Evolutionary conservation across 2,329 filamentous ascomycete species (phyloP).

Genomic region (Monilinia fructicola): DNA sequence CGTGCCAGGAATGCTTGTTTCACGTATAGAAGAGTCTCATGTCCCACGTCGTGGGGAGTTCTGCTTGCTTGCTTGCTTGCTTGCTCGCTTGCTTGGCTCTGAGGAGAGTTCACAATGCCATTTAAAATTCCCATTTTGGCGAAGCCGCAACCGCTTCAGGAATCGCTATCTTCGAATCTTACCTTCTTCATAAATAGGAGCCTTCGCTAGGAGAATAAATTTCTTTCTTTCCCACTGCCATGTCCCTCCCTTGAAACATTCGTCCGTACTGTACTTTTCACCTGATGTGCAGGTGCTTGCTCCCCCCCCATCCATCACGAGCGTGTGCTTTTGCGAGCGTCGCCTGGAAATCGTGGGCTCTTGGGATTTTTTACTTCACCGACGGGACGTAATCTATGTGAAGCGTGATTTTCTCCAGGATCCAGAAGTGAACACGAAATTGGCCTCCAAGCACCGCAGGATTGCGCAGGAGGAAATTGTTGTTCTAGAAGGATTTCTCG

Average conservation of each 20-base stretch:
- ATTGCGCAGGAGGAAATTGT: not conserved
- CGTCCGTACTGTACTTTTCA: too few species aligned
- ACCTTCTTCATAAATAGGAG: not conserved
- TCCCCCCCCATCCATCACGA: not conserved
- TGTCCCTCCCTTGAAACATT: not conserved
- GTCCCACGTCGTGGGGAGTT: not conserved
- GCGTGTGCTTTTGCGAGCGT: not conserved
- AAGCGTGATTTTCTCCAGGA: conserved; percentile 4
- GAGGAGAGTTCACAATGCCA: not conserved
- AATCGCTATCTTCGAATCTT: conserved; percentile 7
- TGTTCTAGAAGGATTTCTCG: conserved; percentile 2
- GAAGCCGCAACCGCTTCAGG: not conserved
- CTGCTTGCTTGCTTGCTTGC: too few species aligned
- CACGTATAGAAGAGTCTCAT: not conserved
- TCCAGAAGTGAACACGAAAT: conserved; percentile 6
- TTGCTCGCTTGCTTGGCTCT: not conserved
- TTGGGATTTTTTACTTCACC: conserved; percentile 5
- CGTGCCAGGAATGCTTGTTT: conserved; percentile 12
- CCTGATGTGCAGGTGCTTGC: not conserved
- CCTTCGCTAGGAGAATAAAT: conserved; percentile 14
- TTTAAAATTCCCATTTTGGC: not conserved
- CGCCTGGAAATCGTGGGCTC: not conserved
- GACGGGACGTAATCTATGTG: not conserved
- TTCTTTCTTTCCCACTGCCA: not conserved
- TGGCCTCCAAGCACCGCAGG: not conserved